Conservation (phyloP, 768 basidiomycete species). For the Termitomyces sp. region DNA sequence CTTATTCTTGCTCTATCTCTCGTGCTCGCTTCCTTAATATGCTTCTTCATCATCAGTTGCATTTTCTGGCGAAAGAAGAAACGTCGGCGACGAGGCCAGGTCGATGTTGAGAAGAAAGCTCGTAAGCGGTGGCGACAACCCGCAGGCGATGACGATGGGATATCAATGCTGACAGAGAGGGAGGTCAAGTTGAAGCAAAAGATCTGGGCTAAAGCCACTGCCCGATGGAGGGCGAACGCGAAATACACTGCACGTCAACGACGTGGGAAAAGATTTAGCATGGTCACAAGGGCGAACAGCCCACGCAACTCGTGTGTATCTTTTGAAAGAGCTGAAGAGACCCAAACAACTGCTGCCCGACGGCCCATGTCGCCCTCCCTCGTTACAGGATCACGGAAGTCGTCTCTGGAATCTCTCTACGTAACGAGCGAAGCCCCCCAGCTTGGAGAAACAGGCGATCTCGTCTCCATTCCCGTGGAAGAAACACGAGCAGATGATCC, state of each 20-base stretch:
- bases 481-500: constrained; percentile 5
- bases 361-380: constrained; percentile 15
- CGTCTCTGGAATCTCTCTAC: constrained; percentile 23
- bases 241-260: constrained; percentile 59
- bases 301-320: constrained; percentile 22
- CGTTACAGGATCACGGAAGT: constrained; percentile 21
- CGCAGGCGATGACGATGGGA: constrained; percentile 24
- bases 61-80: constrained; percentile 54
- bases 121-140: constrained; percentile 20
- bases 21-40: constrained; percentile 56
- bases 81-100: constrained; percentile 23
- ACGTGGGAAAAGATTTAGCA: constrained; percentile 34
- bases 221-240: constrained; percentile 64
- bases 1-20: constrained; percentile 57
- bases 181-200: constrained; percentile 49
- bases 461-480: constrained; percentile 13
- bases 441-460: not conserved
- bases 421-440: not conserved
- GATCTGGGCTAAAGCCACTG: constrained; percentile 60
- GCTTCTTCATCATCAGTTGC: constrained; percentile 54
- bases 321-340: constrained; percentile 6
- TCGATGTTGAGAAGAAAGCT: constrained; percentile 50
- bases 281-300: constrained; percentile 19
- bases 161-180: constrained; percentile 29
- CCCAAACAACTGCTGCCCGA: constrained; percentile 2